Evolutionary conservation across 441 rosid species (phyloP).

Genomic region (Erodium chrysanthum): DNA sequence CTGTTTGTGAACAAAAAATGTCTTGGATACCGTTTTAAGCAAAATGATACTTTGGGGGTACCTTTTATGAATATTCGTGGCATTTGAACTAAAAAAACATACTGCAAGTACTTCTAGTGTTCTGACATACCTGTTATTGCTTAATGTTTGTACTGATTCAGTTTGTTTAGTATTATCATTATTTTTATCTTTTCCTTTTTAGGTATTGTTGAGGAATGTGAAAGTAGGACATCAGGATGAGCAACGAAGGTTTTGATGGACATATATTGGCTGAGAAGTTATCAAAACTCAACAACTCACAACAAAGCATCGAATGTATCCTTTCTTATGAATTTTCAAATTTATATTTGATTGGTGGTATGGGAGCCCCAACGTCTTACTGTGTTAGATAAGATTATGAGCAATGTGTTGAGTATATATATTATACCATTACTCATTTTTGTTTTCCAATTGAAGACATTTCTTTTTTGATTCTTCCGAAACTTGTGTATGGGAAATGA

Average conservation of each 20-base stretch:
- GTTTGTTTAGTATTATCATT: neutral
- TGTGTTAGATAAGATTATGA: neutral
- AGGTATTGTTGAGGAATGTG: constrained; percentile 28
- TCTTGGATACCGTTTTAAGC: no score
- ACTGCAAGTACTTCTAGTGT: neutral
- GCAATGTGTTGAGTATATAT: neutral
- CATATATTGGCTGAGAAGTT: constrained; percentile 50
- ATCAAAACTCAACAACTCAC: constrained; percentile 62
- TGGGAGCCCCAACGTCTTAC: neutral
- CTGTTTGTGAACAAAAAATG: no score
- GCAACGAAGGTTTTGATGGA: constrained; percentile 44
- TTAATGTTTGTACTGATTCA: neutral
- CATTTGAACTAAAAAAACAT: constrained; percentile 1
- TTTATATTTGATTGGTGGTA: neutral
- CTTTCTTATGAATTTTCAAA: constrained; percentile 18
- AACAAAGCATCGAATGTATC: constrained; percentile 70
- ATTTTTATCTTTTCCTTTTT: neutral
- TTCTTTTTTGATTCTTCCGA: neutral
- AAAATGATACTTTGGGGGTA: no score
- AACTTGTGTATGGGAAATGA: neutral
- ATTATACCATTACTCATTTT: neutral
- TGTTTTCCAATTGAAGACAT: neutral
- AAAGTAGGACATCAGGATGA: constrained; percentile 39
- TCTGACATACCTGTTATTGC: neutral
- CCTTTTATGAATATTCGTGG: no score